These are phyloP conservation scores for Atkinsonella hypoxylon DNA, from an alignment of 2,329 filamentous ascomycete genomes.

Conservation along the genomic window DNA sequence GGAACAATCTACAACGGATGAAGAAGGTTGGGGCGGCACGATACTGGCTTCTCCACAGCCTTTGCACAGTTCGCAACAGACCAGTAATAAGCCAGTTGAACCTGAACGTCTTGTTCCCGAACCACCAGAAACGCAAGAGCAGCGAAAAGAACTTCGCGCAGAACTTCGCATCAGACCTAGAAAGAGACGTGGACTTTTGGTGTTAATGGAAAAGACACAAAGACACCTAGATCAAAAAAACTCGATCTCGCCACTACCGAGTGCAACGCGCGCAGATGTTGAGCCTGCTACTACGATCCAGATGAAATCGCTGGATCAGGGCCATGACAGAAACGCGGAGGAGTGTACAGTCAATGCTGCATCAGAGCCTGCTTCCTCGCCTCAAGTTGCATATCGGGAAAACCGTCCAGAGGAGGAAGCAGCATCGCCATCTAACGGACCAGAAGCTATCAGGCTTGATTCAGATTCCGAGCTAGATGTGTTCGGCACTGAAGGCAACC, in stretches of 20 bases:
- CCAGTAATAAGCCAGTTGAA: no score
- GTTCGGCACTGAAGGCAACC: neutral
- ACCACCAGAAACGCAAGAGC: neutral
- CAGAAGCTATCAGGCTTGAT: neutral
- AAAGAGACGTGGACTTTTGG: slow-evolving; percentile 35
- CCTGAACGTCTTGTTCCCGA: neutral
- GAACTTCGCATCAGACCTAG: slow-evolving; percentile 35
- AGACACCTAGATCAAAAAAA: neutral
- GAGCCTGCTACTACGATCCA: neutral
- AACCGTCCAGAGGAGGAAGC: neutral
- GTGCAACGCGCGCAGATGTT: neutral
- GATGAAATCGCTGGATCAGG: neutral
- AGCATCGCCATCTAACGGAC: neutral
- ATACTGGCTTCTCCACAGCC: neutral
- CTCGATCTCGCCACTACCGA: neutral
- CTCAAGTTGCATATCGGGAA: neutral
- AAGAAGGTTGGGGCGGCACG: neutral
- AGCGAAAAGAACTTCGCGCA: slow-evolving; percentile 22
- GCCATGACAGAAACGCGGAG: neutral
- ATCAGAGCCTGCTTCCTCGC: neutral
- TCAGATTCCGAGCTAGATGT: neutral
- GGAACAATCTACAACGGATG: neutral
- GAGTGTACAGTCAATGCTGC: neutral
- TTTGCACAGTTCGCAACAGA: no score
- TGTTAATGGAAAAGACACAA: slow-evolving; percentile 27